These are phyloP conservation scores for Aegle marmelos DNA, from an alignment of 345 rosid species.

Conservation along the genomic window DNA sequence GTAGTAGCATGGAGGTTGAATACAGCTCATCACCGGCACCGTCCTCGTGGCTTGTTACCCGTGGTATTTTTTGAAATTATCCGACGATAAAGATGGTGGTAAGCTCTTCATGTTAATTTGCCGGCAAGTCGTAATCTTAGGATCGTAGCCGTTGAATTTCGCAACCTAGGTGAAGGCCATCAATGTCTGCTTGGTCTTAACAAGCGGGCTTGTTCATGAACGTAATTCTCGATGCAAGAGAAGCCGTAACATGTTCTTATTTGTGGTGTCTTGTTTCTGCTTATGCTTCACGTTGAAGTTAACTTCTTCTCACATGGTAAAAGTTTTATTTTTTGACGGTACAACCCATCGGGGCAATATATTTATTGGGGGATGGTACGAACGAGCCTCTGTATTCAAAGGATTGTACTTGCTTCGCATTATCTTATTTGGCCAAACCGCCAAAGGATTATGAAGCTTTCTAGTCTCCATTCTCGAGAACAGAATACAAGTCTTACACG, in stretches of 20 bases:
- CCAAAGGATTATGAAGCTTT: too few relatives aligned
- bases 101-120: not conserved
- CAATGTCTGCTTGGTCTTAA: not conserved
- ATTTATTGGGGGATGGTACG: not conserved
- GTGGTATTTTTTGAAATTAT: too few relatives aligned
- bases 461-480: too few relatives aligned
- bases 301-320: not conserved
- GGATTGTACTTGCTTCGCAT: not conserved
- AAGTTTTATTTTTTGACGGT: not conserved
- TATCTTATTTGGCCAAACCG: not conserved
- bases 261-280: not conserved
- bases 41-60: too few relatives aligned
- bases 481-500: too few relatives aligned
- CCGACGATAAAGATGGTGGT: too few relatives aligned
- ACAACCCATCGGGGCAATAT: not conserved
- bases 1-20: not conserved
- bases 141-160: not conserved
- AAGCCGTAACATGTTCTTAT: not conserved
- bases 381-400: not conserved
- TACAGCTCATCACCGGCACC: not conserved
- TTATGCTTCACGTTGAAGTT: not conserved
- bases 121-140: not conserved
- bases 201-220: constrained; percentile 1
- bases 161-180: not conserved
- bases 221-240: not conserved